phyloP scores from a whole-genome alignment of 2,329 filamentous ascomycete genomes.

The Fusarium paranaense region DNA sequence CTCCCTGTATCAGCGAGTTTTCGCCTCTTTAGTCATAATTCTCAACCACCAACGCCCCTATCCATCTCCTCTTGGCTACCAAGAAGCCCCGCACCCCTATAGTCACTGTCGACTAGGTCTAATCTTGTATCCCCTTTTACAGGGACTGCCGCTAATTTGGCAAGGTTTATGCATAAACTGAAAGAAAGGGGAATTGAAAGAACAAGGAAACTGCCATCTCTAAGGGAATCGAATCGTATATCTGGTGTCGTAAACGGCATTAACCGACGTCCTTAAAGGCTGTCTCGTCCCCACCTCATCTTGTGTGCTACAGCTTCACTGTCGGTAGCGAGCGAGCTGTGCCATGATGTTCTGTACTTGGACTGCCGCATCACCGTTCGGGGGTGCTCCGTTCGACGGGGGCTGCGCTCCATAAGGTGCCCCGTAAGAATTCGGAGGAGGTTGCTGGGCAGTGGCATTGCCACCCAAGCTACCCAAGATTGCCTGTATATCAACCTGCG shows the following conservation, averaged over 20 bases:
- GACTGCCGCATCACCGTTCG: slow-evolving; percentile 56
- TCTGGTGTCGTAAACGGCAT: slow-evolving; percentile 36
- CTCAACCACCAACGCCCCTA: slow-evolving; percentile 35
- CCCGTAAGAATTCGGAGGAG: slow-evolving; percentile 40
- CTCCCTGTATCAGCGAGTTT: not conserved
- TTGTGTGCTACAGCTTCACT: slow-evolving; percentile 49
- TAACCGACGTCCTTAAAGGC: not conserved
- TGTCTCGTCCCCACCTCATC: not conserved
- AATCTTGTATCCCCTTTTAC: slow-evolving; percentile 14
- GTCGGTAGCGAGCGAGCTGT: slow-evolving; percentile 74
- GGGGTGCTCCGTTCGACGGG: slow-evolving; percentile 43
- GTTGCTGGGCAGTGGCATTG: slow-evolving; percentile 37
- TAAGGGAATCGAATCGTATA: slow-evolving; percentile 21
- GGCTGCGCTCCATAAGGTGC: slow-evolving; percentile 47
- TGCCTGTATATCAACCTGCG: slow-evolving; percentile 60
- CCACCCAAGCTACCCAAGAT: slow-evolving; percentile 56
- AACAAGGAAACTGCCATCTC: slow-evolving; percentile 14
- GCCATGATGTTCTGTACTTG: slow-evolving; percentile 81
- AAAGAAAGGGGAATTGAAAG: slow-evolving; percentile 9
- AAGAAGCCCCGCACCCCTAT: slow-evolving; percentile 4
- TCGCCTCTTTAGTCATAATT: slow-evolving; percentile 2
- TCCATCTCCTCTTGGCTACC: slow-evolving; percentile 8
- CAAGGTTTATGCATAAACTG: slow-evolving; percentile 19
- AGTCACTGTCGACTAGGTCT: slow-evolving; percentile 17
- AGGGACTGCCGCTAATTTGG: slow-evolving; percentile 7